These are phyloP conservation scores for Pythium graminicola DNA, from an alignment of 352 stramenopile genomes.

Conservation along the genomic window DNA sequence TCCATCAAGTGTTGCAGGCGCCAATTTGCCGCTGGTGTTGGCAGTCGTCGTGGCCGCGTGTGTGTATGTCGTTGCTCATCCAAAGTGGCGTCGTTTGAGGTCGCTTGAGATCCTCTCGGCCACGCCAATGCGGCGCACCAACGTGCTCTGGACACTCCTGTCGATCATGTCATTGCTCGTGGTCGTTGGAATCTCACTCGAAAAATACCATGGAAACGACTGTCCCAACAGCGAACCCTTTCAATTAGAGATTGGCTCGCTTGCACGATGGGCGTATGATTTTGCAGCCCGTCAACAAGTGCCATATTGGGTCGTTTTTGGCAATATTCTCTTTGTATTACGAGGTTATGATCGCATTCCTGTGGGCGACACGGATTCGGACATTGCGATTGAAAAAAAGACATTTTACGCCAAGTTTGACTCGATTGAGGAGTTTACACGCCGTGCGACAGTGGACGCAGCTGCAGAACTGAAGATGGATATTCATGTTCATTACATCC, in stretches of 20 bases:
- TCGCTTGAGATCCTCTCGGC: constrained; percentile 20
- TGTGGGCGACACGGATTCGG: constrained; percentile 70
- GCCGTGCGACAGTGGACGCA: constrained; percentile 34
- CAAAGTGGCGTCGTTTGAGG: constrained; percentile 31
- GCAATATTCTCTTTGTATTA: constrained; percentile 72
- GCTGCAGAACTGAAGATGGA: constrained; percentile 37
- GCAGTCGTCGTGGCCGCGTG: constrained; percentile 18
- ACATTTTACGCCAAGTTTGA: constrained; percentile 44
- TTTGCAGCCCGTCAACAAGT: constrained; percentile 41
- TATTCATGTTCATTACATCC: constrained; percentile 47
- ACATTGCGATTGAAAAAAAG: constrained; percentile 60
- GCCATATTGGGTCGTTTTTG: constrained; percentile 67
- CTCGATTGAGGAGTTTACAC: constrained; percentile 51
- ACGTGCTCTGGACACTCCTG: constrained; percentile 41
- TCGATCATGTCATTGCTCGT: constrained; percentile 24
- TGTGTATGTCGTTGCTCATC: constrained; percentile 37
- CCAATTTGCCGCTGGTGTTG: constrained; percentile 64
- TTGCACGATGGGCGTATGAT: constrained; percentile 59
- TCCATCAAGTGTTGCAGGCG: constrained; percentile 50
- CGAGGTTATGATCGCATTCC: constrained; percentile 54
- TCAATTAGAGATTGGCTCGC: constrained; percentile 57
- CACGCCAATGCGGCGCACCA: constrained; percentile 1
- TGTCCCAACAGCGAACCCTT: constrained; percentile 67
- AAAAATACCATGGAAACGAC: constrained; percentile 50
- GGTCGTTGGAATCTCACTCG: constrained; percentile 40